Conservation (phyloP, 73 alveolate species). For the Tetrahymena thermophila region DNA sequence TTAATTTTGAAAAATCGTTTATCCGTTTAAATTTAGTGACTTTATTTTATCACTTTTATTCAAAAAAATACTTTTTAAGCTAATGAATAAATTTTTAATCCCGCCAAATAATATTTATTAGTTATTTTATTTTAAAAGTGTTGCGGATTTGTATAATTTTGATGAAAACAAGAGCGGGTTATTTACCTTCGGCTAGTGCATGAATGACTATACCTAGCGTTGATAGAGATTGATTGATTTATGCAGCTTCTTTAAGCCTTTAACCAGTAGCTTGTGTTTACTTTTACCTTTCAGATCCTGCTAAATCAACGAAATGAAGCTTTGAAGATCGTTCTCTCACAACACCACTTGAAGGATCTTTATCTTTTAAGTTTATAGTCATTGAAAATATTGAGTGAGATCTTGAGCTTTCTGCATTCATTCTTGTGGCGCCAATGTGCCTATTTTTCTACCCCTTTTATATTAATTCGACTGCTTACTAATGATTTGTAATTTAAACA, state of each 20-base stretch:
- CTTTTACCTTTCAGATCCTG: conserved; percentile 89
- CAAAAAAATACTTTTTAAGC: background rate
- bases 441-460: conserved; percentile 35
- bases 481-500: conserved; percentile 38
- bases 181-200: conserved; percentile 86
- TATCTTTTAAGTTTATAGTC: conserved; percentile 32
- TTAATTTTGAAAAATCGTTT: background rate
- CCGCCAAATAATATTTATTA: background rate
- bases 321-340: conserved; percentile 47
- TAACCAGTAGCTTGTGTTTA: conserved; percentile 73
- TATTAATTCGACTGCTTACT: conserved; percentile 63
- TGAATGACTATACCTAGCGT: conserved; percentile 97
- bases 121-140: no score
- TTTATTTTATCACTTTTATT: background rate
- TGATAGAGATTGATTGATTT: conserved; percentile 94
- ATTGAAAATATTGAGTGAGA: conserved; percentile 67
- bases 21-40: background rate
- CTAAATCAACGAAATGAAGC: conserved; percentile 61
- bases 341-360: conserved; percentile 71
- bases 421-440: conserved; percentile 85
- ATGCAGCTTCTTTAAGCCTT: conserved; percentile 86
- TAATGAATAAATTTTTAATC: background rate
- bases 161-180: background rate
- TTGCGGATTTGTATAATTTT: background rate
- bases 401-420: conserved; percentile 77